Evolutionary conservation across 169 alveolate genomes (phyloP).

Genomic region (Theileria orientalis): DNA sequence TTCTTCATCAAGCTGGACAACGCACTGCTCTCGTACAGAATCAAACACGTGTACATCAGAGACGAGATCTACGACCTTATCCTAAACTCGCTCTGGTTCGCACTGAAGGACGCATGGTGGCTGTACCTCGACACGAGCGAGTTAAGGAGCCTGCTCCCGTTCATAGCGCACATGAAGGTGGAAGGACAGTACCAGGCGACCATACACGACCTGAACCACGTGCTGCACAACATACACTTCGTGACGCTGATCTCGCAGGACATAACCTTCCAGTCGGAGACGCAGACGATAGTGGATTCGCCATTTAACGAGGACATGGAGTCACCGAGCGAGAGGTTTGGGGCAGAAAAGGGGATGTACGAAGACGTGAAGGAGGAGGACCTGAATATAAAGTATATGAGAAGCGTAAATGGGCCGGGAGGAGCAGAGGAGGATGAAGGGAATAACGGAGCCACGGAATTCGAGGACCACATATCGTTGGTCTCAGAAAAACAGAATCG

Average conservation of each 20-base stretch:
- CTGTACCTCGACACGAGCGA: constrained; percentile 18
- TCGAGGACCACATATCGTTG: not conserved
- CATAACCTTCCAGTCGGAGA: not conserved
- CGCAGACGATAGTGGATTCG: not conserved
- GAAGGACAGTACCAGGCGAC: not conserved
- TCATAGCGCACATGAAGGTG: constrained; percentile 9
- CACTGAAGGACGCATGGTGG: constrained; percentile 63
- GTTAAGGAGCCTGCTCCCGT: constrained; percentile 37
- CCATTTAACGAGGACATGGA: not conserved
- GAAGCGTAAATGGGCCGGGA: not conserved
- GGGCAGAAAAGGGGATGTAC: no score
- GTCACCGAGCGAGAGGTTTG: no score
- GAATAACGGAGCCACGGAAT: no score
- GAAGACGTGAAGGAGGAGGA: not conserved
- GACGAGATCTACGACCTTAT: constrained; percentile 31
- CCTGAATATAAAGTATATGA: not conserved
- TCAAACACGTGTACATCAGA: constrained; percentile 28
- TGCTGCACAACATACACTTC: constrained; percentile 9
- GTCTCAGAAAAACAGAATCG: not conserved
- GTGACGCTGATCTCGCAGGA: not conserved
- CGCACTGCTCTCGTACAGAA: constrained; percentile 3
- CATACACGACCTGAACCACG: constrained; percentile 2
- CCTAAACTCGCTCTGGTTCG: constrained; percentile 30
- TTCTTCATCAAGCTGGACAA: constrained; percentile 45
- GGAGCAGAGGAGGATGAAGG: not conserved